A percentile compares a stretch with the other conserved stretches of the same genome.
phyloP scores from a whole-genome alignment of 202 grass and related monocot genomes.

The Schoenoplectus tabernaemontani region DNA sequence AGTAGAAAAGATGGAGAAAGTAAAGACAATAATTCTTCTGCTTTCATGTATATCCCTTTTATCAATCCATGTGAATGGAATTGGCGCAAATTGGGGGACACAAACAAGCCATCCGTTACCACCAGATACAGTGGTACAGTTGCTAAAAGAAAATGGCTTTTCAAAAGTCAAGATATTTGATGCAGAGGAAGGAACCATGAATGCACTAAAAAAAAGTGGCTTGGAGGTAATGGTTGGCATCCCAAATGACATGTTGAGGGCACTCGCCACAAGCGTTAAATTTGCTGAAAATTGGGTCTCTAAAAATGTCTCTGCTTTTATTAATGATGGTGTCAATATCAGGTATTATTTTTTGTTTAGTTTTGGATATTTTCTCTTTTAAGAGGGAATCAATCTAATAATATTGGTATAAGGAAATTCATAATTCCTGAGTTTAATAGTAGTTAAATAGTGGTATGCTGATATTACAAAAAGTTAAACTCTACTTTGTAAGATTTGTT shows the following conservation, averaged over 20 bases:
- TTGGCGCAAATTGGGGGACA: constrained; percentile 97
- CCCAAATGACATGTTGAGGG: constrained; percentile 71
- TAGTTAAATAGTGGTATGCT: not conserved
- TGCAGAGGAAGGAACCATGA: constrained; percentile 79
- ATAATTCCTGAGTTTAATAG: not conserved
- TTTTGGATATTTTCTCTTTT: not conserved
- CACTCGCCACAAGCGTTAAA: constrained; percentile 52
- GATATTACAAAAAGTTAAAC: not conserved
- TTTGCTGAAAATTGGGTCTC: constrained; percentile 78
- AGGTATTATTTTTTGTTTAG: constrained; percentile 35
- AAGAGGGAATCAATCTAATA: not conserved
- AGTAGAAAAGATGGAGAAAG: not conserved
- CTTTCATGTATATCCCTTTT: constrained; percentile 40
- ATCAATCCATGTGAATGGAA: constrained; percentile 40
- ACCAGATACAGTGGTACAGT: constrained; percentile 65
- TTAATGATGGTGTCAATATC: constrained; percentile 58
- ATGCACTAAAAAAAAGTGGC: constrained; percentile 81
- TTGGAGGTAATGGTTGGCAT: constrained; percentile 98
- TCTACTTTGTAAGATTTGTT: not conserved
- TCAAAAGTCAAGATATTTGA: constrained; percentile 94
- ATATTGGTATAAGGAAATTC: not conserved
- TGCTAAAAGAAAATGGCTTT: constrained; percentile 82
- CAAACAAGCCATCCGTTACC: constrained; percentile 87
- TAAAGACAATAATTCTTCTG: not conserved
- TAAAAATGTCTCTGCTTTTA: constrained; percentile 58